phyloP scores from a whole-genome alignment of 371 early-diverging fungal genomes.

The Actinomucor elegans region DNA sequence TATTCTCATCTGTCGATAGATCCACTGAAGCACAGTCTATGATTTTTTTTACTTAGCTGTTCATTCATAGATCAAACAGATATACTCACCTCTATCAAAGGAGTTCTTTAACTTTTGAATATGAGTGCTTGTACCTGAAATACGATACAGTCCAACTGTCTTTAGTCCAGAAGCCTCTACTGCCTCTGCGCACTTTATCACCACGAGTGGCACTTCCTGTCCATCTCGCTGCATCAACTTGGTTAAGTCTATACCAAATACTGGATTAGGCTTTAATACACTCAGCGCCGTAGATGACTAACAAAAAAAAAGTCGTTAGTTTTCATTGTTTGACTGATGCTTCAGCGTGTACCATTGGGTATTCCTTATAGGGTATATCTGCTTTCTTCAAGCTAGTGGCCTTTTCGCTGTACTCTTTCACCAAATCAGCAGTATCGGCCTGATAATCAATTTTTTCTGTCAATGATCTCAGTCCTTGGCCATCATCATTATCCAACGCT shows the following conservation, averaged over 20 bases:
- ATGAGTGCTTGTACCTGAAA: slow-evolving; percentile 72
- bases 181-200: slow-evolving; percentile 72
- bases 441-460: slow-evolving; percentile 62
- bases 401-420: slow-evolving; percentile 33
- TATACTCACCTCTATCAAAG: slow-evolving; percentile 66
- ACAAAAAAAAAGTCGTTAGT: neutral
- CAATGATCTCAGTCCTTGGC: slow-evolving; percentile 49
- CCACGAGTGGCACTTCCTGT: slow-evolving; percentile 66
- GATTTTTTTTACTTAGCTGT: too few species aligned
- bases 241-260: slow-evolving; percentile 68
- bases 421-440: slow-evolving; percentile 38
- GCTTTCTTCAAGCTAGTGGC: slow-evolving; percentile 23
- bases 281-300: slow-evolving; percentile 60
- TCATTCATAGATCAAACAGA: neutral
- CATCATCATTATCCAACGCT: slow-evolving; percentile 38
- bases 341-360: slow-evolving; percentile 25
- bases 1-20: slow-evolving; percentile 53
- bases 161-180: slow-evolving; percentile 71
- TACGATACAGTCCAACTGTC: slow-evolving; percentile 80
- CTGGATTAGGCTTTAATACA: slow-evolving; percentile 60
- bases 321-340: too few species aligned
- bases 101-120: slow-evolving; percentile 67
- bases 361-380: slow-evolving; percentile 63
- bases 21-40: slow-evolving; percentile 67
- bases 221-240: slow-evolving; percentile 67